Conservation (phyloP, 2,329 filamentous ascomycete species). For the Phaeosphaeriaceae sp. region DNA sequence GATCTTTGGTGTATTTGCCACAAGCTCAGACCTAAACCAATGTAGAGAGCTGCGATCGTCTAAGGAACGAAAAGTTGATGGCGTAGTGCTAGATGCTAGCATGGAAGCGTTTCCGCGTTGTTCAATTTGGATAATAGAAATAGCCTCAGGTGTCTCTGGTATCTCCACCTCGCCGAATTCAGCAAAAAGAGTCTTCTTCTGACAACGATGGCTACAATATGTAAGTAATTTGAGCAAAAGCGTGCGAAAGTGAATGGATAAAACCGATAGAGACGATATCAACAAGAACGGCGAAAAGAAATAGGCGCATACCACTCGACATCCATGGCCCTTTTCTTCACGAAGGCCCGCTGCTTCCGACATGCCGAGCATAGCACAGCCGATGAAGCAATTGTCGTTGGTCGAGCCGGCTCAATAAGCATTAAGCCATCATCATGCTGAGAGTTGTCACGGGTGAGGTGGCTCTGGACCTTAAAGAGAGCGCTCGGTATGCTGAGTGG, state of each 20-base stretch:
- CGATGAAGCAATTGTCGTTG: neutral
- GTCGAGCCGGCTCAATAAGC: neutral
- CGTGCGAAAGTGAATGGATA: no score
- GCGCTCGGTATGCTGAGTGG: neutral
- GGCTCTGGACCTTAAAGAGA: neutral
- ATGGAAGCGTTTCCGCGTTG: neutral
- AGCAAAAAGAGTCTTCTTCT: conserved; percentile 2
- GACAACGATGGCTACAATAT: conserved; percentile 12
- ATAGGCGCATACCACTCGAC: conserved; percentile 16
- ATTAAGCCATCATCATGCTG: neutral
- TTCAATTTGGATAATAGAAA: neutral
- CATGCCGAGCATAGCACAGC: conserved; percentile 17
- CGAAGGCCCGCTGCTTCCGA: conserved; percentile 11
- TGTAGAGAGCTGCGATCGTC: neutral
- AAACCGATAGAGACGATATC: no score
- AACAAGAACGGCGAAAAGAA: neutral
- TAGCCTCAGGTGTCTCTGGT: conserved; percentile 20
- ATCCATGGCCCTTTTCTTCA: neutral
- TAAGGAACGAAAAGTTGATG: neutral
- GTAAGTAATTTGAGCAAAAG: no score
- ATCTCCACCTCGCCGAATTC: conserved; percentile 12
- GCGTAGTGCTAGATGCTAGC: neutral
- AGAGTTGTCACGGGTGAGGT: neutral
- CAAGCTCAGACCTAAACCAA: conserved; percentile 8
- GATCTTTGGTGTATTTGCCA: conserved; percentile 1